phyloP scores from a whole-genome alignment of 2,329 filamentous ascomycete species.

The Sclerotinia sclerotiorum region DNA sequence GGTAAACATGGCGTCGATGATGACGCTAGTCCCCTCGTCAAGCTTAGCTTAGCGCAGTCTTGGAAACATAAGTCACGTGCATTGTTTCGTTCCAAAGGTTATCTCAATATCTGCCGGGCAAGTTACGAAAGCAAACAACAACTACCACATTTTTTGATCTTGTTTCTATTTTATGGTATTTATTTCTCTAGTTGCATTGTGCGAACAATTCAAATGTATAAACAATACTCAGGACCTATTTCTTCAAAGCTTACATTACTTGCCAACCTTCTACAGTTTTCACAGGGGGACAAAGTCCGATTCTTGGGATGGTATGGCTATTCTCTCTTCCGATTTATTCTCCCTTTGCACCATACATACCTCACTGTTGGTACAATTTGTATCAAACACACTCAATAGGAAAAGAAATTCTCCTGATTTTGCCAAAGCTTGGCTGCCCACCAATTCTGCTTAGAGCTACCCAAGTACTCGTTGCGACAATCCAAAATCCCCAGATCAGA shows the following conservation, averaged over 20 bases:
- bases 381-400: background rate
- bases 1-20: constrained; percentile 27
- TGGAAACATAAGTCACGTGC: background rate
- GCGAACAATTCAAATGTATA: constrained; percentile 22
- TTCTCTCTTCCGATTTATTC: background rate
- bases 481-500: background rate
- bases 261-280: constrained; percentile 34
- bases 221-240: constrained; percentile 36
- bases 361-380: background rate
- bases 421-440: background rate
- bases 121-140: background rate
- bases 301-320: constrained; percentile 82
- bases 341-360: too few species aligned
- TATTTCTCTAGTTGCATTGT: background rate
- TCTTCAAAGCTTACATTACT: constrained; percentile 36
- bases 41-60: constrained; percentile 9
- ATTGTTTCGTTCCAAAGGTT: background rate
- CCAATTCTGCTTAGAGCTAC: background rate
- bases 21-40: constrained; percentile 26
- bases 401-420: background rate
- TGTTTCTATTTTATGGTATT: background rate
- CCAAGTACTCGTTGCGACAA: background rate
- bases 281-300: constrained; percentile 68
- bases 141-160: background rate
- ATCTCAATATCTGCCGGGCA: background rate